These are phyloP conservation scores for Corchorus olitorius DNA, from an alignment of 345 rosid species.

Conservation along the genomic window DNA sequence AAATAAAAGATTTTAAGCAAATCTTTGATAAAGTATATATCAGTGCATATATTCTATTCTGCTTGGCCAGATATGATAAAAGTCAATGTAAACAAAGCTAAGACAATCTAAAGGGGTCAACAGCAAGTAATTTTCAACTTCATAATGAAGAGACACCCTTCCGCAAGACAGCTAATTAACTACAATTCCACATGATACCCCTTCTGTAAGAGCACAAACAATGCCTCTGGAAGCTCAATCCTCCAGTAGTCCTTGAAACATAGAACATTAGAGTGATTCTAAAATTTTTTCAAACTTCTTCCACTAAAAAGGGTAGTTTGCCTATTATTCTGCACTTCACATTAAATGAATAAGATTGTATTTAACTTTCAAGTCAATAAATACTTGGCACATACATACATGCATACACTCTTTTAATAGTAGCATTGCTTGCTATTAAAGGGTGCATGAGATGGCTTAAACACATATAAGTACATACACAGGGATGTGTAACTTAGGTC, in stretches of 20 bases:
- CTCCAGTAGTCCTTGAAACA: not conserved
- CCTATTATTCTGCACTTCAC: not conserved
- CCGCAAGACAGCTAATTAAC: not conserved
- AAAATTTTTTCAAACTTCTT: not conserved
- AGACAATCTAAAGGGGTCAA: not conserved
- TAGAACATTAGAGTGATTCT: not conserved
- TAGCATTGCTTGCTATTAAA: not conserved
- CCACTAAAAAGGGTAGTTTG: not conserved
- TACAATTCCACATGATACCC: too few relatives aligned
- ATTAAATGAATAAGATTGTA: not conserved
- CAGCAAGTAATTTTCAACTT: not conserved
- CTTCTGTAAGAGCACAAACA: not conserved
- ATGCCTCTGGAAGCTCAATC: not conserved
- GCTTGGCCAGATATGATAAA: not conserved
- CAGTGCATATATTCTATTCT: not conserved
- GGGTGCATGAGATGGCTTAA: not conserved
- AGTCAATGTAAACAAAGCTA: not conserved
- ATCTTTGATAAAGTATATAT: not conserved
- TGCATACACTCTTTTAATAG: not conserved
- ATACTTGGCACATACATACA: not conserved
- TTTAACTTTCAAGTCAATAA: not conserved
- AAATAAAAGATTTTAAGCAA: not conserved
- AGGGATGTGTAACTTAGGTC: not conserved
- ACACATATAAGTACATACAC: not conserved
- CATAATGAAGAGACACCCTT: not conserved